These are phyloP conservation scores for Penicillium decumbens DNA, from an alignment of 2,329 filamentous ascomycete genomes.

Conservation along the genomic window DNA sequence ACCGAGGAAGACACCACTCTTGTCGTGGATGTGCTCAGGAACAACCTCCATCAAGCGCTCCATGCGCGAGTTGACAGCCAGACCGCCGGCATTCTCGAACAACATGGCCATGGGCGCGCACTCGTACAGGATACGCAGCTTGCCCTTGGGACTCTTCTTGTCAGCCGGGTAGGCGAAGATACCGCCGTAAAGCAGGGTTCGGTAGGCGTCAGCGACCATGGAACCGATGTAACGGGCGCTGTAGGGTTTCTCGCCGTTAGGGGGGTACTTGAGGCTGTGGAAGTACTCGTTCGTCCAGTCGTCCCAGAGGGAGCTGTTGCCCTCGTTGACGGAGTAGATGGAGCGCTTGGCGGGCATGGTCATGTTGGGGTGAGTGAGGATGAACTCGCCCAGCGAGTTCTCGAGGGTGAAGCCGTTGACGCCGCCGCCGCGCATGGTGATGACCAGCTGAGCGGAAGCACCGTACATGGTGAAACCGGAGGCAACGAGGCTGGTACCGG, in stretches of 20 bases:
- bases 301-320: conserved; percentile 95
- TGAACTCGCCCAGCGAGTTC: conserved; percentile 95
- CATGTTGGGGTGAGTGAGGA: conserved; percentile 96
- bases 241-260: conserved; percentile 73
- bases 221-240: conserved; percentile 91
- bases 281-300: conserved; percentile 84
- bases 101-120: conserved; percentile 98
- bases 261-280: conserved; percentile 77
- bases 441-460: conserved; percentile 89
- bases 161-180: conserved; percentile 97
- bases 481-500: conserved; percentile 86
- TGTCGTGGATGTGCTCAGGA: conserved; percentile 90
- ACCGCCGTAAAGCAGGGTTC: conserved; percentile 89
- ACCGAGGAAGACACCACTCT: conserved; percentile 92
- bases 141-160: conserved; percentile 97
- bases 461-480: conserved; percentile 99
- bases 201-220: conserved; percentile 98
- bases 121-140: conserved; percentile 94
- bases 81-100: conserved; percentile 95
- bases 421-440: conserved; percentile 86
- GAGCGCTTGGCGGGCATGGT: conserved; percentile 69
- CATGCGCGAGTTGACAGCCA: conserved; percentile 90
- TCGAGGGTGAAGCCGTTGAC: conserved; percentile 99
- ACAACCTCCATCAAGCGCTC: conserved; percentile 81
- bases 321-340: conserved; percentile 99